phyloP scores from a whole-genome alignment of 2,329 filamentous ascomycete species.

The Herpotrichia juniperi region DNA sequence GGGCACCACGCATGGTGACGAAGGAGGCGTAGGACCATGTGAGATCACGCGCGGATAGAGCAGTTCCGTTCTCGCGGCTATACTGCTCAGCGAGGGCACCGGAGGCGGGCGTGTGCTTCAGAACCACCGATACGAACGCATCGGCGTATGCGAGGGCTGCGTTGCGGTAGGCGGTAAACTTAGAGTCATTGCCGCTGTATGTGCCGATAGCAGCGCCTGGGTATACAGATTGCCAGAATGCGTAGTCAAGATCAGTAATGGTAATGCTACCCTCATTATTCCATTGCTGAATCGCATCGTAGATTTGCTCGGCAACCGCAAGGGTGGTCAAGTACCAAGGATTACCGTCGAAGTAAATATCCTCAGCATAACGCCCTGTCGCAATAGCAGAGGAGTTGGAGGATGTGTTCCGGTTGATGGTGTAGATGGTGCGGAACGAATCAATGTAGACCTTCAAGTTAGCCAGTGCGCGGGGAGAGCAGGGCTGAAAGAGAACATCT shows the following conservation, averaged over 20 bases:
- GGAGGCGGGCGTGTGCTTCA: slow-evolving; percentile 57
- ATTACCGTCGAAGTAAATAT: slow-evolving; percentile 76
- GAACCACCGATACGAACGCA: slow-evolving; percentile 55
- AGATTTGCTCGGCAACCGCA: slow-evolving; percentile 78
- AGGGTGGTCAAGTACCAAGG: slow-evolving; percentile 79
- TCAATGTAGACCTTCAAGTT: slow-evolving; percentile 78
- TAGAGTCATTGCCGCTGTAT: slow-evolving; percentile 60
- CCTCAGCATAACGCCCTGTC: slow-evolving; percentile 52
- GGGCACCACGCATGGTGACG: slow-evolving; percentile 64
- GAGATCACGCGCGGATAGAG: slow-evolving; percentile 67
- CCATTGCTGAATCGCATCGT: slow-evolving; percentile 76
- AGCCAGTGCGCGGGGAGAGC: slow-evolving; percentile 62
- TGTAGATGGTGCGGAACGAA: slow-evolving; percentile 72
- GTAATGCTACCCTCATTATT: slow-evolving; percentile 64
- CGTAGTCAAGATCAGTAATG: slow-evolving; percentile 66
- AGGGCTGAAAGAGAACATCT: slow-evolving; percentile 77
- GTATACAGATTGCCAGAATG: slow-evolving; percentile 73
- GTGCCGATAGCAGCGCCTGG: slow-evolving; percentile 64
- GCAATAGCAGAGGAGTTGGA: slow-evolving; percentile 60
- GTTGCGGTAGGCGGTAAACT: slow-evolving; percentile 61
- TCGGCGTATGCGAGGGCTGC: slow-evolving; percentile 68
- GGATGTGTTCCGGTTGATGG: slow-evolving; percentile 69
- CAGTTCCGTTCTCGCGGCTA: slow-evolving; percentile 53
- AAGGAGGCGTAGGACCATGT: slow-evolving; percentile 77
- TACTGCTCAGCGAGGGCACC: slow-evolving; percentile 72